Percentiles rank a stretch among this genome's conserved stretches.
Evolutionary conservation across 202 grass and related monocot genomes (phyloP).

Genomic region (Panicum virgatum): DNA sequence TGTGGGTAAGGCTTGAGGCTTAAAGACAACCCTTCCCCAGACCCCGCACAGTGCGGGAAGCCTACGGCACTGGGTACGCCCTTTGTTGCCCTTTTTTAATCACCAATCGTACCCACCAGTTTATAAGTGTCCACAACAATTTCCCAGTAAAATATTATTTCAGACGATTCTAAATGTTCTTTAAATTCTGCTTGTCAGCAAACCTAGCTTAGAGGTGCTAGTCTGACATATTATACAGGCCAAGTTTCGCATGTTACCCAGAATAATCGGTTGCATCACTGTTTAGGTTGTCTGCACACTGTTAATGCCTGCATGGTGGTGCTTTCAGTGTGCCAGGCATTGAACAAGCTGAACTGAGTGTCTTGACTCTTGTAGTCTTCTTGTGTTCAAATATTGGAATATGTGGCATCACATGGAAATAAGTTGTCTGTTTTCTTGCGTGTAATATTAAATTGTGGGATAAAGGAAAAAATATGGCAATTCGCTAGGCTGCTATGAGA

Average conservation of each 20-base stretch:
- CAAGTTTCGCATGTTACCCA: constrained; percentile 1
- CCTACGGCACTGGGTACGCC: too few relatives aligned
- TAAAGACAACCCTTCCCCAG: too few relatives aligned
- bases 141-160: neutral
- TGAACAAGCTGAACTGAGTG: neutral
- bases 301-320: neutral
- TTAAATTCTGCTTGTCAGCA: constrained; percentile 8
- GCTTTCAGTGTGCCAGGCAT: constrained; percentile 10
- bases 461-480: neutral
- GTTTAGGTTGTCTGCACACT: neutral
- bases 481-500: neutral
- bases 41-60: too few relatives aligned
- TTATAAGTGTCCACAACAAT: neutral
- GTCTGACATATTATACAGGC: neutral
- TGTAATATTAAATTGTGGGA: neutral
- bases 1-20: too few relatives aligned
- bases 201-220: constrained; percentile 14
- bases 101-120: neutral
- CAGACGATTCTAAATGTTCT: neutral
- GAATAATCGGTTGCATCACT: neutral
- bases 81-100: neutral
- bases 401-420: neutral
- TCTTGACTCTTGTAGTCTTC: neutral
- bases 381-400: neutral
- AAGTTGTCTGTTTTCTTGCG: neutral